These are phyloP conservation scores for Symbiodinium pilosum DNA, from an alignment of 73 alveolate species.

Conservation along the genomic window DNA sequence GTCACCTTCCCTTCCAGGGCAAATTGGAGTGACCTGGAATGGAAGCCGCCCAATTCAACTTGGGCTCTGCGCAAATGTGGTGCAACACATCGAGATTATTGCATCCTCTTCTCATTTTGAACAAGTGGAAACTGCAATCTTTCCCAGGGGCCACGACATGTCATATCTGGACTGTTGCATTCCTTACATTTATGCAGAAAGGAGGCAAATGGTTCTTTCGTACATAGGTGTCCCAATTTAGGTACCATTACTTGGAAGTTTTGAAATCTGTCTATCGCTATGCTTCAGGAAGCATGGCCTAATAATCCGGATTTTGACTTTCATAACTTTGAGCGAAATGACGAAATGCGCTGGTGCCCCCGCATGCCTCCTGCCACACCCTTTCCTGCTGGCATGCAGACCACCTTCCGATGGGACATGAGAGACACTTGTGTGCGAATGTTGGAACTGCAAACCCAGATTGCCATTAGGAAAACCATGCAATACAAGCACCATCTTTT, in stretches of 20 bases:
- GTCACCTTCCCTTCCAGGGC: too few relatives aligned
- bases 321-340: too few relatives aligned
- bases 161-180: not conserved
- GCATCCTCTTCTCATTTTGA: not conserved
- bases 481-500: too few relatives aligned
- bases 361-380: not conserved
- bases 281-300: not conserved
- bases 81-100: not conserved
- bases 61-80: not conserved
- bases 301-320: not conserved
- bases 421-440: too few relatives aligned
- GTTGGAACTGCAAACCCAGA: too few relatives aligned
- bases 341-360: too few relatives aligned
- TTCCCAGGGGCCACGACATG: not conserved
- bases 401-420: too few relatives aligned
- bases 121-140: not conserved
- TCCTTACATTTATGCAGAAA: not conserved
- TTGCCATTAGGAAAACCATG: too few relatives aligned
- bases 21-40: too few relatives aligned
- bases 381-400: too few relatives aligned
- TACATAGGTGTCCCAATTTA: not conserved
- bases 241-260: not conserved
- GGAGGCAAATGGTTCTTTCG: not conserved
- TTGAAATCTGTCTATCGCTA: not conserved
- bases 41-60: too few relatives aligned